Base-by-base conservation (phyloP, 257 asterid species). In the Solanum piurae region DNA sequence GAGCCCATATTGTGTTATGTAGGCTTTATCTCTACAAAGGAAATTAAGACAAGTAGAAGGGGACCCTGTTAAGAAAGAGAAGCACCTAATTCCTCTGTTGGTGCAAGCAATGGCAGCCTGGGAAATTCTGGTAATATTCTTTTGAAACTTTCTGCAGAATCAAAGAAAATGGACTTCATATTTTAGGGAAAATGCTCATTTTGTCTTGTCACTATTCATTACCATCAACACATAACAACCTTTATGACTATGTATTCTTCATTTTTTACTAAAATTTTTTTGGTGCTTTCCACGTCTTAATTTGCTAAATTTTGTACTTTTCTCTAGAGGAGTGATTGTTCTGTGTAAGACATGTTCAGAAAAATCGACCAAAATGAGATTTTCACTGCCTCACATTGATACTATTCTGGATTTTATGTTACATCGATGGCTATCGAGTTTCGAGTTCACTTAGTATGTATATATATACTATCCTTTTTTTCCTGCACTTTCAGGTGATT, bases 11-110 rank as follows among this genome's bases (percentile, higher is more conserved):
- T 80, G 2, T 46, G 49, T 4, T 14, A 6, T 27, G 20, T 46
- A 29, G 85, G 66, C 85, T 46, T 46, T 80, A 46, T 46, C 85
- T 33, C 8, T 7, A 16, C 0, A 16, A 29, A 29, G 85, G 68
- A 80, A 80, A 80, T 13, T 46, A 2, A 29, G 37, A 44, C 13
- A 44, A 79, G 36, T 74, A 16, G 64, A 79, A 46, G 10, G 38
- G 85, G 42, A 27, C 85, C 64, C 73, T 21, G 5, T 38, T 73
- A 49, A 52, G 27, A 64, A 86, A 55, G 84, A 34, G 29, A 60
- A 21, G 88, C 88, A 86, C 73, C 74, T 52, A 69, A 52, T 86
- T 86, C 88, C 88, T 74, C 25, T 23, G 37, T 23, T 86, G 84
- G 44, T 46, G 36, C 29, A 76, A 86, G 69, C 38, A 37, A 37